These are phyloP conservation scores for Jasminum sambac DNA, from an alignment of 257 asterid genomes.

Conservation along the genomic window DNA sequence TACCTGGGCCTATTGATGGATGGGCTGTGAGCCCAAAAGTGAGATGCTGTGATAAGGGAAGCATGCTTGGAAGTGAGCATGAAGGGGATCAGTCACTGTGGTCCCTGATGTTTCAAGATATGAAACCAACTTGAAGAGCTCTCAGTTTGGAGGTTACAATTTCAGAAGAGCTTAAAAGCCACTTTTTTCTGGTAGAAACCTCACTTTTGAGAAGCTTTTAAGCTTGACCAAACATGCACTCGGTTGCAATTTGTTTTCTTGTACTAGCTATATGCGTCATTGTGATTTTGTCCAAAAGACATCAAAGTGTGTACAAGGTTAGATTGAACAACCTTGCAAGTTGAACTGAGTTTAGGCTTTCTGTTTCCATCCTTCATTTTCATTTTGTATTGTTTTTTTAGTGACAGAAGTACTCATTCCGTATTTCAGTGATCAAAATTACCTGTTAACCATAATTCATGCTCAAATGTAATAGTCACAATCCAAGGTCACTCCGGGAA, in stretches of 20 bases:
- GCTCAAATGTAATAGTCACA: neutral
- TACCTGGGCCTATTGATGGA: constrained; percentile 55
- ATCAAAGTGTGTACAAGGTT: neutral
- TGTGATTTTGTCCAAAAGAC: neutral
- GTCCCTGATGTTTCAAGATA: constrained; percentile 86
- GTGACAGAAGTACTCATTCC: neutral
- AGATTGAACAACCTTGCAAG: neutral
- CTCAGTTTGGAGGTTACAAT: neutral
- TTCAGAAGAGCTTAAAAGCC: neutral
- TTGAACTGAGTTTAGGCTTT: neutral
- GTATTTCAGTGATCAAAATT: neutral
- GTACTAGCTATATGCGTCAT: neutral
- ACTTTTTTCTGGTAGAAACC: neutral
- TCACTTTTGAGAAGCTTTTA: neutral
- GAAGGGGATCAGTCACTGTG: constrained; percentile 60
- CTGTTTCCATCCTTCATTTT: neutral
- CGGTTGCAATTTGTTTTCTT: neutral
- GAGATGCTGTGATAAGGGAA: constrained; percentile 37
- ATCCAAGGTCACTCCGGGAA: no score
- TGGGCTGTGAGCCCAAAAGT: constrained; percentile 57
- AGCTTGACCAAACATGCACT: neutral
- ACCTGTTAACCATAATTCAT: neutral
- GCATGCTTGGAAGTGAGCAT: constrained; percentile 25
- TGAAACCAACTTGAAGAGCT: constrained; percentile 69
- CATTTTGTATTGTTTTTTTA: neutral